Conservation (phyloP, 495 filamentous ascomycete genomes). For the Talaromyces ruber region DNA sequence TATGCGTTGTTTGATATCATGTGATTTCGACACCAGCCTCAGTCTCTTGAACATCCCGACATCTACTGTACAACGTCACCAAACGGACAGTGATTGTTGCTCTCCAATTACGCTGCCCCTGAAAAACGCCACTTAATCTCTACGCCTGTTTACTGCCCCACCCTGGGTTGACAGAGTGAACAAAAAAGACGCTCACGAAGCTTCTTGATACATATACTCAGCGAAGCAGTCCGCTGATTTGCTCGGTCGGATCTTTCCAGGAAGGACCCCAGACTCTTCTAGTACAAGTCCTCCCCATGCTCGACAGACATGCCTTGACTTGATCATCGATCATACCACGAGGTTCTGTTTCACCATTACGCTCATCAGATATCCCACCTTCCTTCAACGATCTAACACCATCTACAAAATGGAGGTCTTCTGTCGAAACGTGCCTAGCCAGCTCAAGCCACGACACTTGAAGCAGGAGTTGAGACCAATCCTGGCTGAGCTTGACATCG, state of each 20-base stretch:
- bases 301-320: neutral
- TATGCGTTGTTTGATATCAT: neutral
- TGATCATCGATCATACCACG: neutral
- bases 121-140: neutral
- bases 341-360: neutral
- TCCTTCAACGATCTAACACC: neutral
- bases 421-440: conserved; percentile 22
- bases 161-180: neutral
- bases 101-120: neutral
- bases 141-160: neutral
- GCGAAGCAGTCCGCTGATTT: neutral
- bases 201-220: neutral
- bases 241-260: neutral
- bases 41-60: no score
- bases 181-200: neutral
- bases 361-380: neutral
- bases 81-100: neutral
- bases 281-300: neutral
- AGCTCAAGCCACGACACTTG: conserved; percentile 19
- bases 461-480: conserved; percentile 20
- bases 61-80: no score
- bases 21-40: neutral
- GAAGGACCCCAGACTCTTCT: neutral
- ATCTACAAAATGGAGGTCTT: conserved; percentile 26
- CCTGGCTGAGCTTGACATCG: conserved; percentile 18